Percentiles rank a stretch among this genome's conserved stretches.
Conservation (phyloP, 148 eudicot species). For the Amaranthus cruentus region DNA sequence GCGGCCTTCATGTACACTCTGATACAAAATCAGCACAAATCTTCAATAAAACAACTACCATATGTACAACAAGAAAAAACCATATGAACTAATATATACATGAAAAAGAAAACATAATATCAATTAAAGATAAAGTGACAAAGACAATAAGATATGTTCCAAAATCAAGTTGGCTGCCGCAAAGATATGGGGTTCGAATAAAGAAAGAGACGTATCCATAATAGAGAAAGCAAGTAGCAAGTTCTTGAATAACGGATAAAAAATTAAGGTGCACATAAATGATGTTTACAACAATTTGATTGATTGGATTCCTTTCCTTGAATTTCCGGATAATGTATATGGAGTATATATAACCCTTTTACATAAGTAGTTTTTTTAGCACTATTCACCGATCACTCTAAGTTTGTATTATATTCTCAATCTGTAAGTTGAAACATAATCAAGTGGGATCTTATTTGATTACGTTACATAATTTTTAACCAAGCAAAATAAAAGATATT, state of each 20-base stretch:
- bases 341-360: too few species aligned
- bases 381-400: too few species aligned
- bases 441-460: too few species aligned
- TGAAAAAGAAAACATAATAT: not conserved
- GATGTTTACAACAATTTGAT: too few species aligned
- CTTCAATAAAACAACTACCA: not conserved
- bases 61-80: constrained; percentile 4
- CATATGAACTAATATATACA: not conserved
- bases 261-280: not conserved
- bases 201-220: not conserved
- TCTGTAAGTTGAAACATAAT: too few species aligned
- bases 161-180: too few species aligned
- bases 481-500: too few species aligned
- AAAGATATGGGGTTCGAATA: not conserved
- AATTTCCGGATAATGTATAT: too few species aligned
- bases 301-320: too few species aligned
- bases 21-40: constrained; percentile 15
- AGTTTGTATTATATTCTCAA: too few species aligned
- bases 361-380: not conserved
- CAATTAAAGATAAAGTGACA: not conserved
- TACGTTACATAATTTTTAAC: too few species aligned
- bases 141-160: not conserved
- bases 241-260: not conserved
- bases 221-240: not conserved
- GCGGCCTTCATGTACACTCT: constrained; percentile 61